Base-by-base conservation (phyloP, 257 asterid species). In the Cynanchum wilfordii region DNA sequence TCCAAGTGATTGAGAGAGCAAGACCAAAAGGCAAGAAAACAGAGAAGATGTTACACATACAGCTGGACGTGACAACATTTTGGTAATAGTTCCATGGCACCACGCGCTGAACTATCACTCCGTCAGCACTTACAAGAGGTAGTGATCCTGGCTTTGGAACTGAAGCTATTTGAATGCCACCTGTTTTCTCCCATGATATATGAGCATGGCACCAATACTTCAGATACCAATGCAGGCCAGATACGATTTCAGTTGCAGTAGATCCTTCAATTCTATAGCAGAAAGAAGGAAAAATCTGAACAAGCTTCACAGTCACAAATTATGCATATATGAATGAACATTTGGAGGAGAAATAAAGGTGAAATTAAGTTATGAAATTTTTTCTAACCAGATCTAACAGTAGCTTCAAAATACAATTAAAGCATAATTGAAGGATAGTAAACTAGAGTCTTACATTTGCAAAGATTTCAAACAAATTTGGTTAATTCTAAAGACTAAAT, bases 11-110 rank as follows among this genome's bases (percentile, higher is more conserved):
- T 38, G 29, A 17, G 52, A 58, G 7, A 54, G 44, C 30, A 52
- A 36, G 47, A 55, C 58, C 29, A 42, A 74, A 68, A 24, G 17
- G 38, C 27, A 66, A 67, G 33, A 75, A 75, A 25, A 51, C 30
- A 57, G 71, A 40, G 67, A 71, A 80, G 50, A 54, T 22, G n/a
- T 62, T 24, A 70, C 65, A 63, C 98, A 83, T 88, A 94, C 99
- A 94, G 93, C 99, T 94, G 72, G 99, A 94, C 3, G 99, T 94
- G 79, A 94, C 99, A 51, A 94, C 99, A 85, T 94, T 94, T 79
- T 94, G 99, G 85, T 91, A 87, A 85, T 94, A 94, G 80, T 88
- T 91, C 99, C 97, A 94, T 1, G 97, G 95, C 47, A 85, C 90
- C 29, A 96, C 86, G 36, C 99, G 98, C 62, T 82, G 89, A 82